A percentile compares a stretch with the other conserved stretches of the same genome.
These are phyloP conservation scores for Boechera divaricarpa DNA, from an alignment of 345 rosid species.

Conservation along the genomic window DNA sequence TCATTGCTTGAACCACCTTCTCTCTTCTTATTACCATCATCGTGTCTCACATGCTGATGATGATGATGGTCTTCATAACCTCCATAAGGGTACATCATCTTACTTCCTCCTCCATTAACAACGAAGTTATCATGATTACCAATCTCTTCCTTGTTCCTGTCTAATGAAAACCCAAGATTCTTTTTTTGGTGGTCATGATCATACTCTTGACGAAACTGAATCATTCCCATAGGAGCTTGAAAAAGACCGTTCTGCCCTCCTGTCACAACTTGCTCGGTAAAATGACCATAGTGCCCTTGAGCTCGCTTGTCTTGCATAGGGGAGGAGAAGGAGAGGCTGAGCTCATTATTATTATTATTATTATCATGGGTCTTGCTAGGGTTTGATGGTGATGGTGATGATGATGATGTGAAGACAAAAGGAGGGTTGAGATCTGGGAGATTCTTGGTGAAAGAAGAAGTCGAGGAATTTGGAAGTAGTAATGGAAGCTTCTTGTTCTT, in stretches of 20 bases:
- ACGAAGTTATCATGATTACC: slow-evolving; percentile 10
- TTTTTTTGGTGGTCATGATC: slow-evolving; percentile 29
- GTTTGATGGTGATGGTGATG: slow-evolving; percentile 40
- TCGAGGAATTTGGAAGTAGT: slow-evolving; percentile 32
- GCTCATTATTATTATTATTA: slow-evolving; percentile 29
- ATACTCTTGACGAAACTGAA: slow-evolving; percentile 45
- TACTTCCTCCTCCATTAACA: slow-evolving; percentile 38
- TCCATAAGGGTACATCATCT: slow-evolving; percentile 41
- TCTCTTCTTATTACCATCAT: slow-evolving; percentile 45
- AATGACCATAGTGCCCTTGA: slow-evolving; percentile 36
- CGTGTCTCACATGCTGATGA: slow-evolving; percentile 35
- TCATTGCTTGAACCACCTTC: slow-evolving; percentile 48
- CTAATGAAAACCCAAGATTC: slow-evolving; percentile 36
- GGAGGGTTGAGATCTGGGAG: slow-evolving; percentile 46
- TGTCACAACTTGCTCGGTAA: not conserved
- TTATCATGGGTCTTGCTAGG: slow-evolving; percentile 31
- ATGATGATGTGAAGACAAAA: slow-evolving; percentile 37
- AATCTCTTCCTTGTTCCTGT: slow-evolving; percentile 27
- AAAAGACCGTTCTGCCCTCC: slow-evolving; percentile 41
- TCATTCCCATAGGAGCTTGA: slow-evolving; percentile 41
- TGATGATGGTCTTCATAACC: slow-evolving; percentile 26
- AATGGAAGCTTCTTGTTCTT: slow-evolving; percentile 45
- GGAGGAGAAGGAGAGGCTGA: slow-evolving; percentile 38
- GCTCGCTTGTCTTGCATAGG: slow-evolving; percentile 26
- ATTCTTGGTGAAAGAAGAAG: slow-evolving; percentile 36